Evolutionary conservation across 2,329 filamentous ascomycete genomes (phyloP).

Genomic region (Didymella pinodella): DNA sequence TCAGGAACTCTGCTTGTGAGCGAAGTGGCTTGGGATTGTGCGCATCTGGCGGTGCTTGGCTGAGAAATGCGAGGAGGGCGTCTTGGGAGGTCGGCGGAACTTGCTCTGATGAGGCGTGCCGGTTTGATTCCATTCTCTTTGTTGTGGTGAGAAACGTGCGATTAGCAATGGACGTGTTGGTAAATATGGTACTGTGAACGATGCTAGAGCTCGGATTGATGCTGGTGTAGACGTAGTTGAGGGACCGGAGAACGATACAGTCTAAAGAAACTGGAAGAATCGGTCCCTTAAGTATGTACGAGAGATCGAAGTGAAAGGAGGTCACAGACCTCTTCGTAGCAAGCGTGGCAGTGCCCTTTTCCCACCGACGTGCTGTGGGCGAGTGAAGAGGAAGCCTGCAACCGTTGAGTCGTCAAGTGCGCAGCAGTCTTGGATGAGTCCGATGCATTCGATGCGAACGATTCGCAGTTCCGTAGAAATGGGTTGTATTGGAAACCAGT

Average conservation of each 20-base stretch:
- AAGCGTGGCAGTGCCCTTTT: not conserved
- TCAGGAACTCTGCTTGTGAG: not conserved
- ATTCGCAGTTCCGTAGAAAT: not conserved
- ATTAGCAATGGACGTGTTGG: too few relatives aligned
- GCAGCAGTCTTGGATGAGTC: not conserved
- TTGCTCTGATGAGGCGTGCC: not conserved
- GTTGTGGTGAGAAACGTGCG: not conserved
- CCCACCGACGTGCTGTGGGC: not conserved
- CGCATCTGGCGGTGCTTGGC: too few relatives aligned
- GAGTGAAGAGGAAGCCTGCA: not conserved
- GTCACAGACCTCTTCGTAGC: not conserved
- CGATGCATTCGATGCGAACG: not conserved
- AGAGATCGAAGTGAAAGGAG: not conserved
- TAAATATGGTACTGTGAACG: too few relatives aligned
- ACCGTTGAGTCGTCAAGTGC: not conserved
- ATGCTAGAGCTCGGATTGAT: too few relatives aligned
- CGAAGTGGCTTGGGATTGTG: not conserved
- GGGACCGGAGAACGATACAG: too few relatives aligned
- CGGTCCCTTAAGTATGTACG: too few relatives aligned
- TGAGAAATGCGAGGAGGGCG: not conserved
- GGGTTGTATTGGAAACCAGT: slow-evolving; percentile 5
- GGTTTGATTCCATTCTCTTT: not conserved
- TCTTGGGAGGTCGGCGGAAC: too few relatives aligned
- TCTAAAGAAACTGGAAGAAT: too few relatives aligned
- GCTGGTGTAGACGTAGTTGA: too few relatives aligned